Base-by-base conservation (phyloP, 176 grass and related monocot genomes). In the barley (Hordeum vulgare) region DNA sequence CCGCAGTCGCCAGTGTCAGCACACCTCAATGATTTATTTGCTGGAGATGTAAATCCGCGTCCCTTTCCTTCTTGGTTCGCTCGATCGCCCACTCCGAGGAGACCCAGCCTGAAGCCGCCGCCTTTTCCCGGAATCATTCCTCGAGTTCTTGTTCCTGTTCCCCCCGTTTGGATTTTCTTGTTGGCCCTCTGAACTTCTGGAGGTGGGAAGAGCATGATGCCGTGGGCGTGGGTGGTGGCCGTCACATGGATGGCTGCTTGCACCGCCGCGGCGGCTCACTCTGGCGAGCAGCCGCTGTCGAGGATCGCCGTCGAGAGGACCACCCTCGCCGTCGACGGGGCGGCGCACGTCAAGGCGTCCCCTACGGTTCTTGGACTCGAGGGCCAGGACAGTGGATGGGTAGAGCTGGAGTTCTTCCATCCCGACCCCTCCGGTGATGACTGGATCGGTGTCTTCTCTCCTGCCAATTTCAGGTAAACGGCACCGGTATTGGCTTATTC, bases 361-460 rank as follows among this genome's bases (percentile, higher is more conserved):
- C 89, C 92, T 28, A n/a, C 86, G 6, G 59, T 94, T 72, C 86
- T 94, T 49, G 92, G 92, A 15, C 66, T 86, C 36, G 53, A 87
- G 88, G 92, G 94, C 20, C 81, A 94, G 85, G 74, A n/a, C 82
- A 94, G 71, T 25, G 90, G 90, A 41, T 94, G 88, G 92, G 94
- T 97, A 26, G 88, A 91, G 27, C 40, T 97, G 49, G 84, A 92
- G 83, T 97, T 90, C 73, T 80, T 68, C 54, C 81, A 94, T 80
- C 84, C 86, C 6, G 84, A 87, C 84, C 90, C 94, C 49, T 87
- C 92, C 10, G 23, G 31, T 11, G 72, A 81, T 33, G 94, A 97
- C 45, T 97, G 92, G 90, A 67, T 97, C 57, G 94, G 90, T 8
- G 92, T 97, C 2, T 97, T 94, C 76, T 97, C 94, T 27, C 94